Base-by-base conservation (phyloP, 257 asterid genomes). In the Solanum tarijense region DNA sequence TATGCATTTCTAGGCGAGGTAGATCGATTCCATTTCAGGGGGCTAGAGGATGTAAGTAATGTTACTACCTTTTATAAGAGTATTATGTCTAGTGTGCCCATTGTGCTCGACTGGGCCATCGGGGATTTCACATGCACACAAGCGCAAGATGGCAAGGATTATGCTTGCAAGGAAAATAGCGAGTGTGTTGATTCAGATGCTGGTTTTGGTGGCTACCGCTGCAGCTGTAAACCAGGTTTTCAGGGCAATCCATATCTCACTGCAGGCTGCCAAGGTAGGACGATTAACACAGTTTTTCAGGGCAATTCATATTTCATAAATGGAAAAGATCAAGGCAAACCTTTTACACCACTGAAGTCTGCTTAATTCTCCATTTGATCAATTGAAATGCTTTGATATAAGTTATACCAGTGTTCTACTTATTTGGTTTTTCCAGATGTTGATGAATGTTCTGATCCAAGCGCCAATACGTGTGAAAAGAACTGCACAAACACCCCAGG, bases 181-280 rank as follows among this genome's bases (percentile, higher is more conserved):
- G 1, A 32, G 23, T 83, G 86, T 65, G 74, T 83, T 20, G 86
- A 83, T 35, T 31, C 86, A 2, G 48, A 29, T 1, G 5, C 72
- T 38, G 71, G 31, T 1, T 20, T 55, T 23, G 75, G 86, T 23
- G 89, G 87, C 14, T 60, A 83, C 14, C 74, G 74, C 1, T 83
- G 87, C 46, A 34, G 32, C 69, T 58, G 87, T 65, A 83, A 32
- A 2, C 23, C 9, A 3, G 87, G 87, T 83, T 83, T 4, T 83
- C 6, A 2, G 32, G 87, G 87, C 2, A 83, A 83, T 34, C 87
- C 87, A 5, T 83, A 83, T 65, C 87, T 83, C 75, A 35, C 21
- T 46, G 89, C 91, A 6, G 94, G 96, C 65, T 93, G 96, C 92
- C 90, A 87, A 72, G 93, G 94, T 52, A 52, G 23, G 62, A 52